Percentiles rank a stretch among this genome's conserved stretches.
phyloP scores from a whole-genome alignment of 2,329 filamentous ascomycete genomes.

The Mycosphaerelloides madeirae region DNA sequence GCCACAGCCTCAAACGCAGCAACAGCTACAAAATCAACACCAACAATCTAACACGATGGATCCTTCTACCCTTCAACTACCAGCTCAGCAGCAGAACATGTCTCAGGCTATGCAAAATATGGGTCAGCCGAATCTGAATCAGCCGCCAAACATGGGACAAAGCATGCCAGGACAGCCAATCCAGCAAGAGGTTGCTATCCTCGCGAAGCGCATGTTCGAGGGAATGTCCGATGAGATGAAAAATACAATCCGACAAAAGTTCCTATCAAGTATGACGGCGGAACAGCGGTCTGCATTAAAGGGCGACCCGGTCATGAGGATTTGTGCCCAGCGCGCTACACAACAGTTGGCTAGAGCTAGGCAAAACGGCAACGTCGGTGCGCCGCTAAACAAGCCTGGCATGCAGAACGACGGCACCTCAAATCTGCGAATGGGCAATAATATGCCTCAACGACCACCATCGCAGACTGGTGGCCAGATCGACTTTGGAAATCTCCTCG shows the following conservation, averaged over 20 bases:
- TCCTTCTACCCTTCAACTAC: neutral
- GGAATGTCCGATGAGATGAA: slow-evolving; percentile 25
- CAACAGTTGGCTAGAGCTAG: slow-evolving; percentile 6
- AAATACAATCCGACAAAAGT: slow-evolving; percentile 17
- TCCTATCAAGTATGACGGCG: slow-evolving; percentile 18
- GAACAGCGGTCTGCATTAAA: slow-evolving; percentile 15
- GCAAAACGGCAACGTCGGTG: slow-evolving; percentile 12
- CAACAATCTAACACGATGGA: slow-evolving; percentile 15
- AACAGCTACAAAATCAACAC: slow-evolving; percentile 28
- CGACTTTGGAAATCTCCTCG: slow-evolving; percentile 53
- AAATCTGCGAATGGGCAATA: slow-evolving; percentile 33
- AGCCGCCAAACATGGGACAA: slow-evolving; percentile 14
- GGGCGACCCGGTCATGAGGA: slow-evolving; percentile 23
- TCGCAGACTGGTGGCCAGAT: slow-evolving; percentile 33
- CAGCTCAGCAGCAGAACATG: slow-evolving; percentile 8
- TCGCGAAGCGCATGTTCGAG: slow-evolving; percentile 20
- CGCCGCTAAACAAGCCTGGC: slow-evolving; percentile 12
- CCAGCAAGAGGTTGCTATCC: slow-evolving; percentile 15
- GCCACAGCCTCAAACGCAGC: slow-evolving; percentile 26
- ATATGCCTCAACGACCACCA: slow-evolving; percentile 32
- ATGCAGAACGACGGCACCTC: slow-evolving; percentile 34
- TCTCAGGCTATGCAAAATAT: slow-evolving; percentile 10
- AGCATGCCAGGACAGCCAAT: slow-evolving; percentile 10
- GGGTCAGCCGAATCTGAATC: slow-evolving; percentile 12
- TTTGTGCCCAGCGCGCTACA: slow-evolving; percentile 17